These are phyloP conservation scores for Colletotrichum spaethianum DNA, from an alignment of 2,329 filamentous ascomycete genomes.

Conservation along the genomic window DNA sequence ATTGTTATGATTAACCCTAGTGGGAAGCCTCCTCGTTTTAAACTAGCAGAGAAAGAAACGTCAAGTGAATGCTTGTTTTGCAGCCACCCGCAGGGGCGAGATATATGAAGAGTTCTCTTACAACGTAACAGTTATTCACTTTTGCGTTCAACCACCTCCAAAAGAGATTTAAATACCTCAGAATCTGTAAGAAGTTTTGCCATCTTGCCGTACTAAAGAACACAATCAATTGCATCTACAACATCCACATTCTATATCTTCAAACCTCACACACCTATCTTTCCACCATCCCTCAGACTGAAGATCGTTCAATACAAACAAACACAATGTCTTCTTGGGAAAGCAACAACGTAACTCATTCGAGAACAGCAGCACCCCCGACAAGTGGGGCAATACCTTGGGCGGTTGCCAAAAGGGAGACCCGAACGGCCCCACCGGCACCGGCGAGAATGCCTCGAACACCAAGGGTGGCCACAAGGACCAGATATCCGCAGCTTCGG, in stretches of 20 bases:
- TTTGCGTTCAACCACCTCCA: neutral
- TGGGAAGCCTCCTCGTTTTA: neutral
- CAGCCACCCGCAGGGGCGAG: too few species aligned
- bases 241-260: neutral
- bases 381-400: neutral
- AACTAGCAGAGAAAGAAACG: neutral
- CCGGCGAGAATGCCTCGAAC: neutral
- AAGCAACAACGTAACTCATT: neutral
- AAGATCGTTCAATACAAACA: too few species aligned
- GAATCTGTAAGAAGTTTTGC: too few species aligned
- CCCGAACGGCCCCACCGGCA: conserved; percentile 4
- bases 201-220: neutral
- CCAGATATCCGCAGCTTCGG: neutral
- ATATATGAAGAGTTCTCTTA: accelerated
- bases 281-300: too few species aligned
- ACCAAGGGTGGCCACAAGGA: conserved; percentile 2
- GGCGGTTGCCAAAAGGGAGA: neutral
- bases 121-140: neutral
- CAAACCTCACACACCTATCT: neutral
- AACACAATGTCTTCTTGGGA: conserved; percentile 1
- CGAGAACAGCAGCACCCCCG: neutral
- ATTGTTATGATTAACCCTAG: neutral
- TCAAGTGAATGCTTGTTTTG: neutral
- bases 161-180: too few species aligned
- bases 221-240: neutral